Conservation (phyloP, 225 moss, liverwort and hornwort species). For the Pleurozium schreberi region DNA sequence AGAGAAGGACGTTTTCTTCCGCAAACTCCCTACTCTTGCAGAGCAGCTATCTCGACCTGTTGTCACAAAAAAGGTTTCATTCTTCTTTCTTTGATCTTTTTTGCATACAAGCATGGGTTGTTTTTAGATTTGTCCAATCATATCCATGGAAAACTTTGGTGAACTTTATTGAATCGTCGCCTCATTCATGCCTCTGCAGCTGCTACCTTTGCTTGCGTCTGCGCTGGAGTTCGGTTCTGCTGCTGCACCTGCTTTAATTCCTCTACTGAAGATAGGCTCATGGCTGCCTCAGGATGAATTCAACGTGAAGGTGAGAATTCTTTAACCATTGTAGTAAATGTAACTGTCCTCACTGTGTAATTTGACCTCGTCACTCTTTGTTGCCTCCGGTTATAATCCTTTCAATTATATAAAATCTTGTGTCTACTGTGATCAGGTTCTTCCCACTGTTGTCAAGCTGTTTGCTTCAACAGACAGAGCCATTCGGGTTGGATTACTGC, state of each 20-base stretch:
- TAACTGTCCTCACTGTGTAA: background rate
- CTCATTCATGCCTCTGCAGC: constrained; percentile 20
- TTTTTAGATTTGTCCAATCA: background rate
- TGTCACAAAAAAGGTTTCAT: constrained; percentile 62
- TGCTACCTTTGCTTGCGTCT: constrained; percentile 85
- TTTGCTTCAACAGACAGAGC: constrained; percentile 92
- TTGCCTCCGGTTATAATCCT: background rate
- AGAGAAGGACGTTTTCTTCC: constrained; percentile 82
- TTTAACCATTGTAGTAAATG: background rate
- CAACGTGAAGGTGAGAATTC: constrained; percentile 49
- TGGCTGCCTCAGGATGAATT: constrained; percentile 90
- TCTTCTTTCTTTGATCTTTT: background rate
- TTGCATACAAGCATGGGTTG: background rate
- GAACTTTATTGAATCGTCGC: background rate
- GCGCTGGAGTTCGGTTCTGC: constrained; percentile 95
- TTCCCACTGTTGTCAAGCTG: constrained; percentile 79
- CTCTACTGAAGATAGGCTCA: constrained; percentile 79
- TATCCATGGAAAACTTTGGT: background rate
- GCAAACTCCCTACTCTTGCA: constrained; percentile 75
- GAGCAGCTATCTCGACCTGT: constrained; percentile 85
- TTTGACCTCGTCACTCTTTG: background rate
- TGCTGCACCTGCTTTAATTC: constrained; percentile 78
- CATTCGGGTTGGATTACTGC: constrained; percentile 80
- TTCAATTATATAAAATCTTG: background rate
- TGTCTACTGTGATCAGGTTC: constrained; percentile 40